These are phyloP conservation scores for Rhazya stricta DNA, from an alignment of 257 asterid species.

Conservation along the genomic window DNA sequence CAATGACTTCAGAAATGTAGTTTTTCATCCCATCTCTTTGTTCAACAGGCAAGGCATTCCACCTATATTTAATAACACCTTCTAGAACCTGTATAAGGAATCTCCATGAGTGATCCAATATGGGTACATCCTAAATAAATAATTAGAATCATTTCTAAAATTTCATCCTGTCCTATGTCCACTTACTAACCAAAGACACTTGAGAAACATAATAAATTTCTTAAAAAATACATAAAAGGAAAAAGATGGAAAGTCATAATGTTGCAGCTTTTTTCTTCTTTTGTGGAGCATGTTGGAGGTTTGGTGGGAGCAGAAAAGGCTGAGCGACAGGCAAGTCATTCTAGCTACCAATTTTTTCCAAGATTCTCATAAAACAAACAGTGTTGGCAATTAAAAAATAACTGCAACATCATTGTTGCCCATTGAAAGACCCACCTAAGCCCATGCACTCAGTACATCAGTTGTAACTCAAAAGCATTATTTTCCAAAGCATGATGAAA, in stretches of 20 bases:
- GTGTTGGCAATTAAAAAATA: not conserved
- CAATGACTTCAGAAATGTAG: conserved; percentile 96
- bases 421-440: not conserved
- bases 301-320: too few species aligned
- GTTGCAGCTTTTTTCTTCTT: not conserved
- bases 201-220: not conserved
- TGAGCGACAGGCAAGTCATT: not conserved
- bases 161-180: not conserved
- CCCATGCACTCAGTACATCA: not conserved
- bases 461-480: not conserved
- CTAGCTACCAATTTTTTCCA: not conserved
- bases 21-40: conserved; percentile 99
- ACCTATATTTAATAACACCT: conserved; percentile 95
- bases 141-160: not conserved
- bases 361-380: not conserved
- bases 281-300: too few species aligned
- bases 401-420: not conserved
- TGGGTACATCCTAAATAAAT: conserved; percentile 15
- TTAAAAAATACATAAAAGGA: not conserved
- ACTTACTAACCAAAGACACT: not conserved
- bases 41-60: conserved; percentile 96
- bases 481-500: not conserved
- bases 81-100: conserved; percentile 68
- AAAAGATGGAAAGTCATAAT: not conserved
- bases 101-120: conserved; percentile 16